Percentiles rank a stretch among this genome's conserved stretches.
Evolutionary conservation across 257 asterid species (phyloP).

Genomic region (Solanum okadae): DNA sequence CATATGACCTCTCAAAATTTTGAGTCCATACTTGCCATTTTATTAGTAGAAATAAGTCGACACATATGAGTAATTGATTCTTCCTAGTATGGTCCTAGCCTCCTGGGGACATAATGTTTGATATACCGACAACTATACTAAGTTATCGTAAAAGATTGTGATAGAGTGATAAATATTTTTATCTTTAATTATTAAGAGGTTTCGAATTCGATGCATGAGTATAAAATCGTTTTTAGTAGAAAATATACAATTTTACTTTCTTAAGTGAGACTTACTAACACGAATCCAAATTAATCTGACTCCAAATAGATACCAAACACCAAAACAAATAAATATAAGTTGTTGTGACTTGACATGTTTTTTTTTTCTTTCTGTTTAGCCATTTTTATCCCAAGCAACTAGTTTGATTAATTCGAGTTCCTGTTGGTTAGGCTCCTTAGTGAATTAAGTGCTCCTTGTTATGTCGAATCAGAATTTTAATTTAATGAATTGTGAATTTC

Average conservation of each 20-base stretch:
- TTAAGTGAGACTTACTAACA: too few relatives aligned
- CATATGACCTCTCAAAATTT: neutral
- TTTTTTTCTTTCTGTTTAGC: neutral
- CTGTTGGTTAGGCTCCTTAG: too few relatives aligned
- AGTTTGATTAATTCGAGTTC: neutral
- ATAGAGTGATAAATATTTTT: neutral
- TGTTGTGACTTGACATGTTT: neutral
- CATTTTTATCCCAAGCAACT: neutral
- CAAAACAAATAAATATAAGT: too few relatives aligned
- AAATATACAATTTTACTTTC: too few relatives aligned
- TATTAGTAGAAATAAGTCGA: neutral
- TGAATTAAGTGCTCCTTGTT: too few relatives aligned
- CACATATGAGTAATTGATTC: neutral
- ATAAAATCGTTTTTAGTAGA: too few relatives aligned
- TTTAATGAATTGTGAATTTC: too few relatives aligned
- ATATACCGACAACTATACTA: neutral
- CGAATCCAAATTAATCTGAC: too few relatives aligned
- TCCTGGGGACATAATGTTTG: neutral
- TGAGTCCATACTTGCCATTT: neutral
- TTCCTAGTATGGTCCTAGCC: neutral
- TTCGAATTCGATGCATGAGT: fast-evolving
- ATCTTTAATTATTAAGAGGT: too few relatives aligned
- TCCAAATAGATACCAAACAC: too few relatives aligned
- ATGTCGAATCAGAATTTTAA: too few relatives aligned
- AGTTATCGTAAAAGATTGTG: fast-evolving